phyloP scores from a whole-genome alignment of 352 stramenopile species.

The Pythium dissotocum region DNA sequence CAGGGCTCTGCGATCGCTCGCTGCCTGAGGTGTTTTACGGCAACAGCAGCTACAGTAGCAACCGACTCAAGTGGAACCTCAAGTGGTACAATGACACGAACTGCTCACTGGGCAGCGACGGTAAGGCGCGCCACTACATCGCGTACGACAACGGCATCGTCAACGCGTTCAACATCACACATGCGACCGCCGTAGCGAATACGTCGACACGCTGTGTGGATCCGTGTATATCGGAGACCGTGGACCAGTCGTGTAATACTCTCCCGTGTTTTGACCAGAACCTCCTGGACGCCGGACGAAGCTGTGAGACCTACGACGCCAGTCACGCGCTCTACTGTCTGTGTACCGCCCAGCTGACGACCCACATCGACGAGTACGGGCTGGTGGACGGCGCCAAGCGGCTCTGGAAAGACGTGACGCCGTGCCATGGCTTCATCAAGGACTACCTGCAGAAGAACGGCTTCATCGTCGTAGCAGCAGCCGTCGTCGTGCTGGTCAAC shows the following conservation, averaged over 20 bases:
- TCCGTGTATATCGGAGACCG: slow-evolving; percentile 60
- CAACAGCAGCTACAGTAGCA: slow-evolving; percentile 26
- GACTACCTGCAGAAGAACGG: slow-evolving; percentile 67
- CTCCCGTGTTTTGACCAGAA: slow-evolving; percentile 65
- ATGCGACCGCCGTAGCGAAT: slow-evolving; percentile 4
- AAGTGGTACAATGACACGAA: slow-evolving; percentile 54
- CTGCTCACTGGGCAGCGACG: slow-evolving; percentile 29
- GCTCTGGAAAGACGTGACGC: slow-evolving; percentile 56
- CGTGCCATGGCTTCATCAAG: slow-evolving; percentile 65
- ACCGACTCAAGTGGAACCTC: slow-evolving; percentile 42
- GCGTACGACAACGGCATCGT: slow-evolving; percentile 66
- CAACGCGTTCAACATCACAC: slow-evolving; percentile 36
- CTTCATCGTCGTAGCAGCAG: slow-evolving; percentile 64
- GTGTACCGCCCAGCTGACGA: slow-evolving; percentile 53
- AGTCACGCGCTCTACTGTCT: slow-evolving; percentile 73
- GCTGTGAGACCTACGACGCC: slow-evolving; percentile 61
- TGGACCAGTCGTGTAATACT: slow-evolving; percentile 51
- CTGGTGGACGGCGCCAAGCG: slow-evolving; percentile 49
- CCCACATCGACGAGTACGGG: slow-evolving; percentile 45
- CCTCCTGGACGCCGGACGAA: slow-evolving; percentile 31
- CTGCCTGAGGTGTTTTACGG: slow-evolving; percentile 68
- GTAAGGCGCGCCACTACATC: slow-evolving; percentile 51
- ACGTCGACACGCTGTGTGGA: slow-evolving; percentile 43
- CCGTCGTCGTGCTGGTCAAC: slow-evolving; percentile 78
- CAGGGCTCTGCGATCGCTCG: slow-evolving; percentile 55